Evolutionary conservation across 2,329 filamentous ascomycete genomes (phyloP).

Genomic region (Didymellaceae sp.): DNA sequence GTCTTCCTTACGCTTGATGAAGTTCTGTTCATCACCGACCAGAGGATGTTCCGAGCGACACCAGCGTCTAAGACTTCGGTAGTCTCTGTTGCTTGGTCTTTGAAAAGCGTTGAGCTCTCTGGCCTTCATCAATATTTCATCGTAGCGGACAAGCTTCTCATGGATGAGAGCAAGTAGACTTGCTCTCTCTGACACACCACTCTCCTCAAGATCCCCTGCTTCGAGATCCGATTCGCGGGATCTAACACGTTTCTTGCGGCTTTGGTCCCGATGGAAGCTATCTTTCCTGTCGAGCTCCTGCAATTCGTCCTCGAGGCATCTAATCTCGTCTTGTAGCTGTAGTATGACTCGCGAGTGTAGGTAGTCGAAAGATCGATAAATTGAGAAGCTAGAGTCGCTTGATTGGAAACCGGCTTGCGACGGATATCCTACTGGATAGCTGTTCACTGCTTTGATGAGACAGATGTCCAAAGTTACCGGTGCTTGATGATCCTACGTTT

Average conservation of each 20-base stretch:
- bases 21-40: constrained; percentile 28
- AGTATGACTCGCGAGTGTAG: constrained; percentile 45
- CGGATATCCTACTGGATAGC: constrained; percentile 41
- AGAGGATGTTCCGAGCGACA: constrained; percentile 38
- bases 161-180: constrained; percentile 17
- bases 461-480: background rate
- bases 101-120: constrained; percentile 43
- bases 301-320: constrained; percentile 38
- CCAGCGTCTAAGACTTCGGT: constrained; percentile 40
- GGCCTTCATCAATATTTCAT: constrained; percentile 44
- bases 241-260: background rate
- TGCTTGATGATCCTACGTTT: background rate
- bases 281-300: constrained; percentile 22
- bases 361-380: constrained; percentile 46
- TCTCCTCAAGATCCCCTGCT: background rate
- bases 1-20: constrained; percentile 45
- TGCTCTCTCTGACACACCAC: background rate
- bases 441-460: constrained; percentile 24
- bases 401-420: constrained; percentile 42
- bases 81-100: constrained; percentile 42
- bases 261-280: background rate
- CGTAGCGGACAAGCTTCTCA: constrained; percentile 29
- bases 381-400: constrained; percentile 44
- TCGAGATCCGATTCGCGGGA: background rate
- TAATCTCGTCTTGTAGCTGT: constrained; percentile 44